These are phyloP conservation scores for Monosporascus cannonballus DNA, from an alignment of 2,329 filamentous ascomycete genomes.

Conservation along the genomic window DNA sequence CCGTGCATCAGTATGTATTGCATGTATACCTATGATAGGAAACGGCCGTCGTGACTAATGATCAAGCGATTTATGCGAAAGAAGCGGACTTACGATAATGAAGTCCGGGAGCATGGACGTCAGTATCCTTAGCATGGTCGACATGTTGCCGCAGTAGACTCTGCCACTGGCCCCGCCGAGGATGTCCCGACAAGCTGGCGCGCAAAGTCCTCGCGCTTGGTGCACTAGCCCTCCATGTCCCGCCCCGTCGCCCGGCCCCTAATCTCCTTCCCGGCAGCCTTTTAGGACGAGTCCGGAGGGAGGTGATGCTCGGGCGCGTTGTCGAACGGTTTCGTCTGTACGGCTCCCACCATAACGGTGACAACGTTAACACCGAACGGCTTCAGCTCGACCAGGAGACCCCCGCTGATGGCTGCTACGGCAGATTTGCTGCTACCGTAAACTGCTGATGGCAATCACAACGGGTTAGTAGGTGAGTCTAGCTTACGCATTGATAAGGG, in stretches of 20 bases:
- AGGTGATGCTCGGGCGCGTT: background rate
- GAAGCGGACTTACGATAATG: background rate
- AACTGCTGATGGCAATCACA: too few relatives aligned
- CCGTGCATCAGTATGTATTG: too few relatives aligned
- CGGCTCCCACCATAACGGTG: conserved; percentile 1
- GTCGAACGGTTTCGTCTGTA: conserved; percentile 1
- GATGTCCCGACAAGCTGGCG: background rate
- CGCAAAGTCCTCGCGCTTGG: background rate
- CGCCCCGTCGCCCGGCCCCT: background rate
- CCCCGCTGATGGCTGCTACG: background rate
- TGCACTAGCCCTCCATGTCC: background rate
- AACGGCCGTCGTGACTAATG: too few relatives aligned
- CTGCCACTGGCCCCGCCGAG: background rate
- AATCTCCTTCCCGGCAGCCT: background rate
- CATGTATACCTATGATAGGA: too few relatives aligned
- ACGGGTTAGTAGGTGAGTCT: too few relatives aligned
- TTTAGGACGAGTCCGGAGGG: background rate
- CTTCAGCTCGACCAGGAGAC: background rate
- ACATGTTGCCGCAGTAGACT: background rate
- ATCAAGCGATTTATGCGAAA: background rate
- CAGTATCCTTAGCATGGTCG: background rate
- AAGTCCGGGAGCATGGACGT: background rate
- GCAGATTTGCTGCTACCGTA: conserved; percentile 2
- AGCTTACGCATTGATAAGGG: too few relatives aligned
- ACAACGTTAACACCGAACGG: conserved; percentile 5